Base-by-base conservation (phyloP, 805 yeast species). In the Yamadazyma sp. region DNA sequence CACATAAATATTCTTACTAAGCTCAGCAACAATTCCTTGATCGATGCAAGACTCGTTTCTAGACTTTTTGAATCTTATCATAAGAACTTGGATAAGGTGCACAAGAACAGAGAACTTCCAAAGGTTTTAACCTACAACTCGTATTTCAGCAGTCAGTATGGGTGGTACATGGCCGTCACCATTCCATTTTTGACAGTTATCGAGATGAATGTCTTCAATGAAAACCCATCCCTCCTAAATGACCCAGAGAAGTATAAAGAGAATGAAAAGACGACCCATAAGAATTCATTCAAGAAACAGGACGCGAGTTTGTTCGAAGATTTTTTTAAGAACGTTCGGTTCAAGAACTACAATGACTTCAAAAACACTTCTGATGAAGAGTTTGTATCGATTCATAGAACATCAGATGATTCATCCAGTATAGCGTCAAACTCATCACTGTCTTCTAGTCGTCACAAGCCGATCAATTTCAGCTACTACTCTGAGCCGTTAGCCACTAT, bases 121-220 rank as follows among this genome's bases (percentile, higher is more conserved):
- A 67, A 65, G 35, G 62, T 66, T 0, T 46, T 69, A 24, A 35
- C 58, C 10, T 67, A 47, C 47, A 69, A 67, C 40, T 47, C 58
- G 2, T 48, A 48, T 32, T 62, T 50, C 45, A 61, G 69, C 40
- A 47, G 56, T 7, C 63, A 62, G 40, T 64, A 60, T 44, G 48
- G 64, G 2, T 67, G 73, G 73, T 61, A 54, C 37, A 42, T 67
- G 32, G 59, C 70, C 1, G 39, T 62, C 1, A 57, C 66, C 2
- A 40, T 52, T 2, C 74, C 74, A 6, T 69, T 66, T 46, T 49
- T 64, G 5, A 45, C 62, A 21, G 55, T 68, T 3, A 40, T 62
- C 31, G 74, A 69, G 41, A 43, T 54, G 37, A 60, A 56, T 38
- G 43, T 57, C 2, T 54, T 55, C 31, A 43, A 55, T 11, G 73